Base-by-base conservation (phyloP, 495 filamentous ascomycete genomes). In the Aspergillus biplanus region DNA sequence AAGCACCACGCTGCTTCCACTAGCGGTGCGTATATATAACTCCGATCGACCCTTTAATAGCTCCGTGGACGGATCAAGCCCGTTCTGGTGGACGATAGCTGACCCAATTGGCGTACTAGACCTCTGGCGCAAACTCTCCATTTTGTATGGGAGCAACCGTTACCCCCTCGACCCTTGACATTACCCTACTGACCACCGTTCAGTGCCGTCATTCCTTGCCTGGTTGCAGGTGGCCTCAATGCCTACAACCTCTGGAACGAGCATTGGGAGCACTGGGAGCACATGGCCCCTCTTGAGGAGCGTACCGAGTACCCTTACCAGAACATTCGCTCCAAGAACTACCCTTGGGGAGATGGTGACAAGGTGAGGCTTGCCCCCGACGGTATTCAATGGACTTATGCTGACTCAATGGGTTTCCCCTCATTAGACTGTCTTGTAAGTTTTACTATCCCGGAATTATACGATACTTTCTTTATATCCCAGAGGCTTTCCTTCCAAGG, bases 231-330 rank as follows among this genome's bases (percentile, higher is more conserved):
- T 49, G 75, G 80, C 61, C 68, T 86, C 70, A 97, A 97, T 77
- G 92, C 94, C 70, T 95, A 92, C 74, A 87, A 84, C 75, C 87
- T 95, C 62, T 97, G 92, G 92, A 85, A 83, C 63, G 91, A 96
- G 86, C 93, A 97, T 79, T 97, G 92, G 93, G 90, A 95, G 81
- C 93, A 97, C 81, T 92, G 89, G 90, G 76, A 76, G 6, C 93
- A 97, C 82, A 81, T 91, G 81, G 85, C 90, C 56, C 89, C 94
- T 60, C 85, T 95, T 42, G 91, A 96, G 83, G 94, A 97, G 78
- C 87, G 91, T 71, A 71, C 81, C 67, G 88, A 97, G 81, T 97
- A 97, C 81, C 85, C 91, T 59, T 97, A 93, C 85, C 90, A 92
- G 87, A 97, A 97, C 83, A 87, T 97, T 72, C 87, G 93, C 71